Conservation (phyloP, 2,329 filamentous ascomycete species). For the Venturia oleaginea region DNA sequence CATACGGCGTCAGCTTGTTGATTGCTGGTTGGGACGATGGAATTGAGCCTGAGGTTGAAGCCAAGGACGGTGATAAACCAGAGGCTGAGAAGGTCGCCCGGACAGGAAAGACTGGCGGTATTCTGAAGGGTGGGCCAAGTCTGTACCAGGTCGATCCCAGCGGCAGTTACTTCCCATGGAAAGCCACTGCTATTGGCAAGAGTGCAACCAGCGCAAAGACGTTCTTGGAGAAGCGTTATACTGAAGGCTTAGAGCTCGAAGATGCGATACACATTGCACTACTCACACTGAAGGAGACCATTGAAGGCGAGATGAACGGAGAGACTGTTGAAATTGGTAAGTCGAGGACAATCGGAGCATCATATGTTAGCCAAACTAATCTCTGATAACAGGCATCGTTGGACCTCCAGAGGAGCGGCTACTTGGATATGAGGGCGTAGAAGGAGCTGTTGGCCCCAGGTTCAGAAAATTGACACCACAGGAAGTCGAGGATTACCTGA, state of each 20-base stretch:
- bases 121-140: constrained; percentile 91
- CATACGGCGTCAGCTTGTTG: constrained; percentile 91
- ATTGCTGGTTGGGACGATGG: constrained; percentile 98
- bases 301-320: constrained; percentile 98
- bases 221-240: constrained; percentile 98
- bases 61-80: constrained; percentile 45
- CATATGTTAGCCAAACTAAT: constrained; percentile 8
- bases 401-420: constrained; percentile 89
- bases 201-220: constrained; percentile 97
- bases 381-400: constrained; percentile 64
- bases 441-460: constrained; percentile 72
- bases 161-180: constrained; percentile 98
- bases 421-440: constrained; percentile 81
- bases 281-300: constrained; percentile 95
- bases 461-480: constrained; percentile 94
- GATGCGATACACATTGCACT: constrained; percentile 98
- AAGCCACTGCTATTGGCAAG: constrained; percentile 98
- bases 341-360: constrained; percentile 22
- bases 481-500: constrained; percentile 99
- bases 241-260: constrained; percentile 90
- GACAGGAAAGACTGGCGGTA: constrained; percentile 84
- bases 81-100: constrained; percentile 59
- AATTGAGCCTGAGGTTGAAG: constrained; percentile 73
- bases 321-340: constrained; percentile 96
- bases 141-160: constrained; percentile 99